Evolutionary conservation across 1,139 yeast genomes (phyloP).

Genomic region (Blastobotrys elegans): DNA sequence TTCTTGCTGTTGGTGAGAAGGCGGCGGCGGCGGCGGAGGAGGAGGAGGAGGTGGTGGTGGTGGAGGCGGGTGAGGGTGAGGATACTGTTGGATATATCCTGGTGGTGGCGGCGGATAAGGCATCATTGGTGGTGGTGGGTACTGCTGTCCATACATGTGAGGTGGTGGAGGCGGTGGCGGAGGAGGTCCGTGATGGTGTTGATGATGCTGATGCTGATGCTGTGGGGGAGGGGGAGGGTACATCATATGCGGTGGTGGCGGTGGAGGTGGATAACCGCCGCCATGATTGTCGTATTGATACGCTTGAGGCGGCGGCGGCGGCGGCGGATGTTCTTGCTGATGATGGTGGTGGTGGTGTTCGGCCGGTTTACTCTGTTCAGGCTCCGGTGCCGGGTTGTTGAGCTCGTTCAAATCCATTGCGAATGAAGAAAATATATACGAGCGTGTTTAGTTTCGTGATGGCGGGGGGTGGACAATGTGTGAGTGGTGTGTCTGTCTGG

Average conservation of each 20-base stretch:
- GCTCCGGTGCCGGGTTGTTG: conserved; percentile 8
- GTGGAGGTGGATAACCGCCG: conserved; percentile 1
- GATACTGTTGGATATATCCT: neutral
- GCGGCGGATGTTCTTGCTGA: conserved; percentile 2
- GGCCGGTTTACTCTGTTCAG: neutral
- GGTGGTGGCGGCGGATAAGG: conserved; percentile 5
- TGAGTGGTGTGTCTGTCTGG: neutral
- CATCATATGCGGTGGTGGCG: conserved; percentile 6
- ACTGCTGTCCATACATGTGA: neutral
- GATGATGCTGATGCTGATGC: neutral
- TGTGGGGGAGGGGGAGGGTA: conserved; percentile 5
- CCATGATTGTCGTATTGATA: neutral
- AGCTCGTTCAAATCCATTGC: conserved; percentile 11
- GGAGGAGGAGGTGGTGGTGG: neutral
- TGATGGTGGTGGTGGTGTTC: conserved; percentile 1
- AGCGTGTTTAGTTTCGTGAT: too few species aligned
- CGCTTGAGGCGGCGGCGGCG: conserved; percentile 3
- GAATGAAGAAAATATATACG: neutral
- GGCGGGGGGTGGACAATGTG: too few species aligned
- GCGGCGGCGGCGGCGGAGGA: neutral
- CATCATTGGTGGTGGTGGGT: neutral
- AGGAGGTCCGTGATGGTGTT: neutral
- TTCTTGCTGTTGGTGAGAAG: neutral
- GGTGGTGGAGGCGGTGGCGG: conserved; percentile 6
- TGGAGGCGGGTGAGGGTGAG: neutral